phyloP scores from a whole-genome alignment of 208 protist genomes.

The Phytomonas francai region DNA sequence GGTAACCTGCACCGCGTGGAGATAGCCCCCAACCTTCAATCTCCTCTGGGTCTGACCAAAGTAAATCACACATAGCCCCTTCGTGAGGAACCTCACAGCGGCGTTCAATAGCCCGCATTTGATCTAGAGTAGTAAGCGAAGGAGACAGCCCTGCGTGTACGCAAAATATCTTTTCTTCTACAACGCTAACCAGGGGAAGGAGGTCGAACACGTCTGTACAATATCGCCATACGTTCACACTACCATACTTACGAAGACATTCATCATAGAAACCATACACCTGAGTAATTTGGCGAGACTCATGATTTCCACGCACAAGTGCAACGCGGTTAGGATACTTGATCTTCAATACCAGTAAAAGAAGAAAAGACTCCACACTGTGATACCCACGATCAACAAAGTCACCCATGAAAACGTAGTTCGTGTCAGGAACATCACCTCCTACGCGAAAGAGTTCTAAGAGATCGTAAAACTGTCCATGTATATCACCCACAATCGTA shows the following conservation, averaged over 20 bases:
- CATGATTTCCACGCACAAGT: conserved; percentile 96
- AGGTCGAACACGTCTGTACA: conserved; percentile 99
- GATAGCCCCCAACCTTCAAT: conserved; percentile 95
- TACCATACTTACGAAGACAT: conserved; percentile 98
- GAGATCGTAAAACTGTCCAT: conserved; percentile 96
- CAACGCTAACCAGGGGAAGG: conserved; percentile 95
- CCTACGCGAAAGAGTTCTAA: conserved; percentile 96
- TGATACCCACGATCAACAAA: conserved; percentile 99
- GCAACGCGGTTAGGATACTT: conserved; percentile 94
- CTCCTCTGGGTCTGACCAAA: conserved; percentile 97
- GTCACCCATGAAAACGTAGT: conserved; percentile 98
- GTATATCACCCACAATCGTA: conserved; percentile 93
- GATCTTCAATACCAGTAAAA: conserved; percentile 97
- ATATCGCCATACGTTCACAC: conserved; percentile 99
- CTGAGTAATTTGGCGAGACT: conserved; percentile 94
- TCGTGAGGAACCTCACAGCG: conserved; percentile 98
- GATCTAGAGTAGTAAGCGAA: conserved; percentile 93
- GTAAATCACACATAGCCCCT: conserved; percentile 97
- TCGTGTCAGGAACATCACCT: conserved; percentile 93
- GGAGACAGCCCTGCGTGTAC: conserved; percentile 99
- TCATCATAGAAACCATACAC: conserved; percentile 99
- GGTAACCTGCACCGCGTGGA: conserved; percentile 98
- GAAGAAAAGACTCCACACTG: conserved; percentile 97
- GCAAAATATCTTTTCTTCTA: conserved; percentile 98
- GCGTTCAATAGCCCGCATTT: conserved; percentile 94